Evolutionary conservation across 805 yeast genomes (phyloP), one percentile per base, ranked within the genome.

Genomic region (Teunomyces kruisii): DNA sequence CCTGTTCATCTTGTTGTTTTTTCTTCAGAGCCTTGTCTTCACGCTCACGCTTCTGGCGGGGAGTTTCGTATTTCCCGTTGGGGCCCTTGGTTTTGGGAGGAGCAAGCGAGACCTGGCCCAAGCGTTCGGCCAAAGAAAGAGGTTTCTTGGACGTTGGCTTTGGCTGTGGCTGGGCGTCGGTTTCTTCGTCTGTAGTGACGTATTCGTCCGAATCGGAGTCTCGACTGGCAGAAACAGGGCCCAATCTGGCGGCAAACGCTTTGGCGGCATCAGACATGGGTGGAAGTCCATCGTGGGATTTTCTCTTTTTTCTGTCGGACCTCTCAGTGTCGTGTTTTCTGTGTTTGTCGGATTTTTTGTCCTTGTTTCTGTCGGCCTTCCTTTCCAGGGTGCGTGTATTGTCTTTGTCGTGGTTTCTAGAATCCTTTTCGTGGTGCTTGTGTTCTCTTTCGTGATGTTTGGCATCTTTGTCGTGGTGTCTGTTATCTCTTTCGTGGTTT

Each of bases 201-300:
- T 19, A 19, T 19, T 19, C 22, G 22, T 19, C 22, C 6, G 22
- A 19, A 19, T 19, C 22, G 6, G 22, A 19, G 22, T 19, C 22
- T 19, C 6, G 3, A 4, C 6, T 19, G 22, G 22, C 22, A 6
- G 22, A 19, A 19, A 19, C 22, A 6, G 22, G 22, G 13, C 60
- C 58, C 24, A 67, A 39, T 28, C 72, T 57, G 3, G 64, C 57
- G 3, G 73, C 73, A 42, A 69, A 55, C 9, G 63, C 53, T 44
- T 49, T 51, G 2, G 62, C 73, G 2, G 72, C 72, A 1, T 53
- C 56, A 0, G 65, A 50, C 68, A 66, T 57, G 3, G 66, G 65
- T 1, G 52, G 55, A 19, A 40, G 44, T n/a, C 49, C 56, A 9
- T 51, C 54, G 5, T 53, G 28, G 9, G 28, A 26, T 9, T 26